A percentile compares a stretch with the other conserved stretches of the same genome.
These are phyloP conservation scores for Plantago coronopus DNA, from an alignment of 305 asterid species.

Conservation along the genomic window DNA sequence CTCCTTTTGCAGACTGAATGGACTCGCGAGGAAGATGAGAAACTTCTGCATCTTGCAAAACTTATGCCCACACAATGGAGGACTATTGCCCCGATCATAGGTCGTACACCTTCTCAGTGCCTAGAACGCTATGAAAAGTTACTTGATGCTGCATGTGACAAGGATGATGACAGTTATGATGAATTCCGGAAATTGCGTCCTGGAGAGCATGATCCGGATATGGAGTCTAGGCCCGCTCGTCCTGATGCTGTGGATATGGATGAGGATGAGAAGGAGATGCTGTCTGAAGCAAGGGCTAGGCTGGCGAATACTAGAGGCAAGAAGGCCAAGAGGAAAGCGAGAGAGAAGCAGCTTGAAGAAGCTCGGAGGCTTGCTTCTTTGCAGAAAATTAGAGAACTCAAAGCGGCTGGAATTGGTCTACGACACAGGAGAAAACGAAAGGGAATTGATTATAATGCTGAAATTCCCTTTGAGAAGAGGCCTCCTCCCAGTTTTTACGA, in stretches of 20 bases:
- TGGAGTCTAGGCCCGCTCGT: slow-evolving; percentile 96
- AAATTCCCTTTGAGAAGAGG: slow-evolving; percentile 91
- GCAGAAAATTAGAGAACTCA: slow-evolving; percentile 94
- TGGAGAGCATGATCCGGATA: slow-evolving; percentile 97
- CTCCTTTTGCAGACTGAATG: slow-evolving; percentile 75
- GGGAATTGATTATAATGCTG: slow-evolving; percentile 93
- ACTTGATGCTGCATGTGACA: slow-evolving; percentile 95
- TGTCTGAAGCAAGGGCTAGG: slow-evolving; percentile 94
- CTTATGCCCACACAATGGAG: slow-evolving; percentile 99
- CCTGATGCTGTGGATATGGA: slow-evolving; percentile 99
- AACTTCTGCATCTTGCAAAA: slow-evolving; percentile 90
- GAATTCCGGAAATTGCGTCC: slow-evolving; percentile 96
- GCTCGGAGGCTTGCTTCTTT: slow-evolving; percentile 97
- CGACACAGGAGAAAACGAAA: slow-evolving; percentile 81
- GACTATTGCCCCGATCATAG: slow-evolving; percentile 96
- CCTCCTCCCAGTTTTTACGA: slow-evolving; percentile 99
- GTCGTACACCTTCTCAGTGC: slow-evolving; percentile 97
- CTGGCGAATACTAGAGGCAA: slow-evolving; percentile 95
- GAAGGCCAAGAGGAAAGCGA: slow-evolving; percentile 94
- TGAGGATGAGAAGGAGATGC: slow-evolving; percentile 99
- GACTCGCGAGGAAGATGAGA: slow-evolving; percentile 98
- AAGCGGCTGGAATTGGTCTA: slow-evolving; percentile 84
- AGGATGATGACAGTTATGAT: slow-evolving; percentile 83
- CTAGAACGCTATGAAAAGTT: slow-evolving; percentile 96
- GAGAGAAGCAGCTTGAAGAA: slow-evolving; percentile 98